Percentiles rank a stretch among this genome's conserved stretches.
Evolutionary conservation across 768 basidiomycete genomes (phyloP).

Genomic region (Suillus brevipes): DNA sequence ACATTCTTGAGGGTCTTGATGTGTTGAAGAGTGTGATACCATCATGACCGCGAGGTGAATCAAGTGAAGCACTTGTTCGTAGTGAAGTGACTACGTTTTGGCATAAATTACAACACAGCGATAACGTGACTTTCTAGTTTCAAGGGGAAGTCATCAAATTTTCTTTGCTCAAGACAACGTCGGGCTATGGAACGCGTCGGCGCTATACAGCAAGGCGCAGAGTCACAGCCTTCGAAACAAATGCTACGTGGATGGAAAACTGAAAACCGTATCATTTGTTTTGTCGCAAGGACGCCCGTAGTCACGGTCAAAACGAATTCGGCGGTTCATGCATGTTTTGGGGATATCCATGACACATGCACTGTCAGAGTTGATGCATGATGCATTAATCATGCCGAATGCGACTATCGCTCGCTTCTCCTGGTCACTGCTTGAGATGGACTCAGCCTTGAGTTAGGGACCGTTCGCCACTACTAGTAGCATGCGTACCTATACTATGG

Average conservation of each 20-base stretch:
- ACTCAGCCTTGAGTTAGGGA: not conserved
- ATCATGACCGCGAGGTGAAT: not conserved
- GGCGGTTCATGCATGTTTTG: not conserved
- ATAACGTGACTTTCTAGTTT: not conserved
- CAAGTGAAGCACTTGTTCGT: not conserved
- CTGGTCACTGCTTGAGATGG: not conserved
- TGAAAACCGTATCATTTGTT: not conserved
- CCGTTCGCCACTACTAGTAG: not conserved
- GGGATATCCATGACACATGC: not conserved
- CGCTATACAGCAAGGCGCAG: not conserved
- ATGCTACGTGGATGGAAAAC: not conserved
- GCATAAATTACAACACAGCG: not conserved
- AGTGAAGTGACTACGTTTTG: not conserved
- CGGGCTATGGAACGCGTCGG: not conserved
- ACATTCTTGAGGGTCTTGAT: constrained; percentile 28
- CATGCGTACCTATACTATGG: not conserved
- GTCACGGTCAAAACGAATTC: not conserved
- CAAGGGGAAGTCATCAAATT: not conserved
- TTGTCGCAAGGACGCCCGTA: not conserved
- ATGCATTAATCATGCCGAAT: not conserved
- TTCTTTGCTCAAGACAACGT: not conserved
- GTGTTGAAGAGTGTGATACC: not conserved
- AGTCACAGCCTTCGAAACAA: not conserved
- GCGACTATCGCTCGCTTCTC: not conserved
- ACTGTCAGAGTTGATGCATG: not conserved